Evolutionary conservation across 352 stramenopile genomes (phyloP).

Genomic region (Globisporangium abappressorium): DNA sequence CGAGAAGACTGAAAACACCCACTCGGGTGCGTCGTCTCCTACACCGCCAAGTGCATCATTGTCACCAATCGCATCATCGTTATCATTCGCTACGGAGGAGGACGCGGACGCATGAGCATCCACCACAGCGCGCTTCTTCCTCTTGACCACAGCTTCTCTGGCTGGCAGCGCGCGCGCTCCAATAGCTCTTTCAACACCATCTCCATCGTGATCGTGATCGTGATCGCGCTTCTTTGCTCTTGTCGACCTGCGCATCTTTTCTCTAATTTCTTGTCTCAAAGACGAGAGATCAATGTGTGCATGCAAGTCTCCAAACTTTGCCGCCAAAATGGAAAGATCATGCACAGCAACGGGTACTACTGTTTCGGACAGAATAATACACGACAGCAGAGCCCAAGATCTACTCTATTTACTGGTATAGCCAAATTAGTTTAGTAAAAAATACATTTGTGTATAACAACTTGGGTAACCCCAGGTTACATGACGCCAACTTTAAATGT

Average conservation of each 20-base stretch:
- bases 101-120: not conserved
- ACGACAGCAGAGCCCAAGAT: too few species aligned
- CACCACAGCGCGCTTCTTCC: not conserved
- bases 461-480: too few species aligned
- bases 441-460: too few species aligned
- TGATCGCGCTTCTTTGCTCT: slow-evolving; percentile 19
- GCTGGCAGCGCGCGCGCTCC: not conserved
- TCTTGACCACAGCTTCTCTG: not conserved
- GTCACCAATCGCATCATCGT: not conserved
- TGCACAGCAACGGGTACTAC: too few species aligned
- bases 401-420: too few species aligned
- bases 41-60: not conserved
- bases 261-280: too few species aligned
- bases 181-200: not conserved
- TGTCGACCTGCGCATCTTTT: slow-evolving; percentile 29
- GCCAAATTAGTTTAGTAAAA: too few species aligned
- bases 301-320: too few species aligned
- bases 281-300: too few species aligned
- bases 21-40: not conserved
- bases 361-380: too few species aligned
- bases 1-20: slow-evolving; percentile 10
- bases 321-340: too few species aligned
- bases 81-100: not conserved
- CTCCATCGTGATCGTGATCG: not conserved
- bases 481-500: too few species aligned